Base-by-base conservation (phyloP, 177 flowering plant genomes). In the Vitis hybrid region DNA sequence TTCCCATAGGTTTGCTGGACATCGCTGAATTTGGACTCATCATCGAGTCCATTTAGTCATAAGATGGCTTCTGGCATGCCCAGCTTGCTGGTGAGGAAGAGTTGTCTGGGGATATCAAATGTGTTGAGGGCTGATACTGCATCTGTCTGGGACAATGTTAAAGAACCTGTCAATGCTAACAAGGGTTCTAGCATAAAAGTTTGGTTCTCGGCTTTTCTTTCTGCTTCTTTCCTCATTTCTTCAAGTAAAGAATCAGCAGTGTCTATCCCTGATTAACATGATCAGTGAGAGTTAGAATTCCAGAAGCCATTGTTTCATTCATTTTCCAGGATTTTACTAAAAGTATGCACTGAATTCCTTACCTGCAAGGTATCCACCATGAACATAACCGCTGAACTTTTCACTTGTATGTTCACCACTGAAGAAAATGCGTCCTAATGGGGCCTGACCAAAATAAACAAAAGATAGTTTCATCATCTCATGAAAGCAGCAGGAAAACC, bases 291-390 rank as follows among this genome's bases (percentile, higher is more conserved):
- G 30, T 30, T 17, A 60, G 17, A 48, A 20, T 15, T 3, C 35
- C 2, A 46, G 52, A 58, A 15, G 49, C 50, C 3, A 9, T 30
- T 4, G 48, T 24, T 6, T 61, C 64, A 61, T 12, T 0, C 46
- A 35, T 35, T 35, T 35, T 35, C 46, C 46, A 35, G 46, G 46
- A 35, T 35, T 35, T 5, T 35, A 35, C 27, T 35, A 35, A 1
- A 35, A 35, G 46, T 35, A 35, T 12, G 4, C 18, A 14, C 5
- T 61, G 13, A 12, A 55, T 52, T 18, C 2, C 77, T 80, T 54
- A 93, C 98, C 98, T 68, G 98, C 81, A 13, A 92, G 90, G 74
- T 88, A 92, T 70, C 90, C 98, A 27, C 98, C 97, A 70, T 94
- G 98, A 56, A 91, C 98, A 65, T 89, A 94, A 27, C 97, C 98